Evolutionary conservation across 2,329 filamentous ascomycete species (phyloP).

Genomic region (Byssoonygena ceratinophila): DNA sequence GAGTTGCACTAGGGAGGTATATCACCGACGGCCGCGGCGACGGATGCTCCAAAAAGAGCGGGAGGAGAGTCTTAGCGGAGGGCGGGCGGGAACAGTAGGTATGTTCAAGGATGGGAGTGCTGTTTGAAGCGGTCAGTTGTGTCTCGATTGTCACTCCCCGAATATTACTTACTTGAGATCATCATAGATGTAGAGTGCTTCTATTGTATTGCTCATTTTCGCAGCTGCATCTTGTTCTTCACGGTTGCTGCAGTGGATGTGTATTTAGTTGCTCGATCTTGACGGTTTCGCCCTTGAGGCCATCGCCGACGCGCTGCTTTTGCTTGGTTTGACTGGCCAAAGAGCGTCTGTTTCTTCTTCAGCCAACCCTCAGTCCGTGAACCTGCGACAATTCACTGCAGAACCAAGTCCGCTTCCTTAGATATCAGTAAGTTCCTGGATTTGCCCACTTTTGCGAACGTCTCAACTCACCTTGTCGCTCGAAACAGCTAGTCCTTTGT

Average conservation of each 20-base stretch:
- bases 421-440: background rate
- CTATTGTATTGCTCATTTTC: constrained; percentile 74
- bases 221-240: background rate
- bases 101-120: constrained; percentile 77
- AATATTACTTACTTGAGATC: constrained; percentile 63
- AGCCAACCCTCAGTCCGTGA: background rate
- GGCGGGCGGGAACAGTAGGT: constrained; percentile 75
- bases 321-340: background rate
- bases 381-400: background rate
- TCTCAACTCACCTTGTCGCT: too few species aligned
- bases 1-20: constrained; percentile 70
- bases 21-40: constrained; percentile 73
- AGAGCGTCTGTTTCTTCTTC: background rate
- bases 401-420: background rate
- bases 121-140: constrained; percentile 31
- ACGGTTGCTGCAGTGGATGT: background rate
- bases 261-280: background rate
- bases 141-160: constrained; percentile 8
- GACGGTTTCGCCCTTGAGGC: background rate
- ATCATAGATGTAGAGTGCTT: constrained; percentile 95
- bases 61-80: constrained; percentile 62
- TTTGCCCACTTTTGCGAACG: too few species aligned
- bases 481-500: too few species aligned
- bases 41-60: constrained; percentile 76
- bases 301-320: background rate